These are phyloP conservation scores for Chlorella sp. DNA, from an alignment of 139 green algal species.

Conservation along the genomic window DNA sequence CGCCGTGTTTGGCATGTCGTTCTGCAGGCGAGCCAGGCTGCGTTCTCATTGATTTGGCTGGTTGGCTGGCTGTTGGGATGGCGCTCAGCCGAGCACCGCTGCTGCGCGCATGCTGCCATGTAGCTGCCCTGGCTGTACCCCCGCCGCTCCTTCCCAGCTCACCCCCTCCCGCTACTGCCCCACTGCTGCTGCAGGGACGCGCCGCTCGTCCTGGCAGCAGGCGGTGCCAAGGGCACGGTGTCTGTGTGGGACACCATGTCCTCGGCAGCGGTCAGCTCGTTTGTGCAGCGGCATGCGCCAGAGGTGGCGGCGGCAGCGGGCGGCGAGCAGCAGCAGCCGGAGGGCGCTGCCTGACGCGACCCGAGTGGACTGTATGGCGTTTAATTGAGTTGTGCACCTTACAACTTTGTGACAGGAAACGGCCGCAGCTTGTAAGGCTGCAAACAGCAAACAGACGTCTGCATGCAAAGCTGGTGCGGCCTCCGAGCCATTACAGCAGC, in stretches of 20 bases:
- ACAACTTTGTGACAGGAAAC: too few species aligned
- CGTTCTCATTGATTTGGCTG: not conserved
- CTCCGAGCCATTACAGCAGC: conserved; percentile 61
- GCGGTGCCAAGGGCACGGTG: conserved; percentile 82
- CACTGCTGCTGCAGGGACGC: conserved; percentile 68
- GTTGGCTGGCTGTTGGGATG: not conserved
- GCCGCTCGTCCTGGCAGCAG: conserved; percentile 78
- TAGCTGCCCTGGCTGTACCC: not conserved
- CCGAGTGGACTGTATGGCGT: too few species aligned
- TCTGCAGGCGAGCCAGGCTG: conserved; percentile 33
- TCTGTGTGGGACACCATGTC: conserved; percentile 83
- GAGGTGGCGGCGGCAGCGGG: conserved; percentile 5
- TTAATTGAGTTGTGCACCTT: too few species aligned
- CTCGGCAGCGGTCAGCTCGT: conserved; percentile 41
- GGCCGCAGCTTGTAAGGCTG: too few species aligned
- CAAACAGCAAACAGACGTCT: too few species aligned
- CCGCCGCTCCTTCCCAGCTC: not conserved
- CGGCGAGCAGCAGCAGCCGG: conserved; percentile 2
- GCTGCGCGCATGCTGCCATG: not conserved
- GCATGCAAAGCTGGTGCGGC: too few species aligned
- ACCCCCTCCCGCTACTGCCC: not conserved
- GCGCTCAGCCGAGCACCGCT: not conserved
- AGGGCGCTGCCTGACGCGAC: not conserved
- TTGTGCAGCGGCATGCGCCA: conserved; percentile 24
- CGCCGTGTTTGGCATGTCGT: conserved; percentile 77